Evolutionary conservation across 1,284 basidiomycete species (phyloP).

Genomic region (Porodaedalea pini): DNA sequence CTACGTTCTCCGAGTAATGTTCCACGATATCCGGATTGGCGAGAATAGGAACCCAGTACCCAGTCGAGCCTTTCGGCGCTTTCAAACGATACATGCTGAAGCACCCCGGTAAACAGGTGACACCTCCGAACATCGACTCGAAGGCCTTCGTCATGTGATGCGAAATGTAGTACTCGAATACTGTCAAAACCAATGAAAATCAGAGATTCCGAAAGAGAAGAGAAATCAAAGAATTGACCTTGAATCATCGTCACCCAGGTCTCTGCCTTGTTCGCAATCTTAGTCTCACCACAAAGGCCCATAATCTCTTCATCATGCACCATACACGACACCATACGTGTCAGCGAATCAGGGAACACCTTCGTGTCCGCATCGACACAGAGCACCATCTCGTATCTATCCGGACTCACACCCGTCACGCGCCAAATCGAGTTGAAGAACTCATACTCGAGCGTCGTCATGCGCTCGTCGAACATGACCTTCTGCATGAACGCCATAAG

Average conservation of each 20-base stretch:
- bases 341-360: slow-evolving; percentile 92
- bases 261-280: slow-evolving; percentile 97
- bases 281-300: slow-evolving; percentile 98
- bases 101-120: slow-evolving; percentile 98
- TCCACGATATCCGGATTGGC: slow-evolving; percentile 97
- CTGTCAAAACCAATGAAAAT: slow-evolving; percentile 39
- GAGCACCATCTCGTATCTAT: slow-evolving; percentile 92
- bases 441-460: slow-evolving; percentile 99
- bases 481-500: slow-evolving; percentile 98
- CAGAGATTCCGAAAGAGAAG: slow-evolving; percentile 10
- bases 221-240: slow-evolving; percentile 49
- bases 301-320: slow-evolving; percentile 95
- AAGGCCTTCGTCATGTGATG: slow-evolving; percentile 99
- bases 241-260: slow-evolving; percentile 99
- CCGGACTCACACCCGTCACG: slow-evolving; percentile 92
- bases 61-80: slow-evolving; percentile 87
- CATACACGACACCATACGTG: slow-evolving; percentile 92
- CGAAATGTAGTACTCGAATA: slow-evolving; percentile 99
- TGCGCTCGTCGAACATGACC: slow-evolving; percentile 99
- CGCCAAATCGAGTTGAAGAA: slow-evolving; percentile 98
- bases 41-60: slow-evolving; percentile 97
- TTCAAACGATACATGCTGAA: slow-evolving; percentile 99
- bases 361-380: slow-evolving; percentile 99
- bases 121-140: slow-evolving; percentile 99
- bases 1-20: slow-evolving; percentile 97